Evolutionary conservation across 805 yeast genomes (phyloP).

Genomic region (Clavispora carvajalis): DNA sequence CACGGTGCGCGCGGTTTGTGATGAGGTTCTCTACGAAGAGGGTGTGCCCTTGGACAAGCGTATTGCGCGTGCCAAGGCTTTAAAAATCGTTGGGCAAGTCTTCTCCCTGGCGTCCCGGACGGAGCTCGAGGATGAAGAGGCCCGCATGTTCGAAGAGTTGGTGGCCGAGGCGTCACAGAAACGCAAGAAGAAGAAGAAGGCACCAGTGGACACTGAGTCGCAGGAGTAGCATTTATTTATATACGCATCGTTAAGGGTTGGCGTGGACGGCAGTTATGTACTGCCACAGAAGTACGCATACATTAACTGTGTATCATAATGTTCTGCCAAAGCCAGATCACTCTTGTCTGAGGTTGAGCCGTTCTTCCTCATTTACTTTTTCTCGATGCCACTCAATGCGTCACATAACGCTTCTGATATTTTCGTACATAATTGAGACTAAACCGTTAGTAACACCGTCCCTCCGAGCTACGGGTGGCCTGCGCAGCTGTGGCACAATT

Average conservation of each 20-base stretch:
- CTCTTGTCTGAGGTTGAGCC: too few relatives aligned
- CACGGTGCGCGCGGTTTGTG: slow-evolving; percentile 68
- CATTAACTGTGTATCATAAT: too few relatives aligned
- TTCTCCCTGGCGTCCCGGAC: slow-evolving; percentile 57
- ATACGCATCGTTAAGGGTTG: neutral
- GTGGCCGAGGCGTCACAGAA: slow-evolving; percentile 46
- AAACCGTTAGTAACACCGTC: too few relatives aligned
- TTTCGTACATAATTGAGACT: too few relatives aligned
- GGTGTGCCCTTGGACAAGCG: slow-evolving; percentile 42
- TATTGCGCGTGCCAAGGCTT: slow-evolving; percentile 57
- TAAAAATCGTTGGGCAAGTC: slow-evolving; percentile 57
- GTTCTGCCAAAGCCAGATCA: too few relatives aligned
- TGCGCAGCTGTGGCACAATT: neutral
- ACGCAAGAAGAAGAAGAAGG: slow-evolving; percentile 23
- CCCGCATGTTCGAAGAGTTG: slow-evolving; percentile 69
- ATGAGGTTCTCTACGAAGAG: slow-evolving; percentile 55
- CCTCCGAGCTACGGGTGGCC: too few relatives aligned
- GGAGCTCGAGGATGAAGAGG: slow-evolving; percentile 68
- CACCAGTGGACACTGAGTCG: neutral
- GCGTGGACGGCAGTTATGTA: too few relatives aligned
- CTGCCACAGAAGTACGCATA: too few relatives aligned
- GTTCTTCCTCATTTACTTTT: too few relatives aligned
- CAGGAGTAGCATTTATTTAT: neutral
- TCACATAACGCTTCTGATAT: too few relatives aligned
- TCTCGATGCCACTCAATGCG: too few relatives aligned